Evolutionary conservation across 805 yeast species (phyloP), one percentile per base, ranked within the genome.

Genomic region (Metschnikowia rubicola): DNA sequence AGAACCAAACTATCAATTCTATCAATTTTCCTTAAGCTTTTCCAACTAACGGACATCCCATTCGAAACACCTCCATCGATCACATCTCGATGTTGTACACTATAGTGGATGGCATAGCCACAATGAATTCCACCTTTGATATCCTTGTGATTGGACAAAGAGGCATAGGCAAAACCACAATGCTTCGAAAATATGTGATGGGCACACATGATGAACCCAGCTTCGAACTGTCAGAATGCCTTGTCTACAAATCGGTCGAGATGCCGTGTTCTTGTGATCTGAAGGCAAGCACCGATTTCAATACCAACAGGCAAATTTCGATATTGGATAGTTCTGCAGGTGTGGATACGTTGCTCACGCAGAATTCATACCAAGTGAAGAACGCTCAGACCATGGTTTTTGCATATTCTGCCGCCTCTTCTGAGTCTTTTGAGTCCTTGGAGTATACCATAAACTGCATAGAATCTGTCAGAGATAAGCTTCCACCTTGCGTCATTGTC

Each of bases 401-500:
- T 17, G 63, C 62, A 1, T 71, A 65, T 51, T 52, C 72, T 21
- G 58, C 68, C 8, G 56, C 54, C 29, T 57, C 60, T 44, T 39
- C 54, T 9, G 59, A 55, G 8, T 60, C 70, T 3, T 68, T 67
- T 39, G 59, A 59, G 29, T 60, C 56, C 9, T 44, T 67, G 10
- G 66, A 63, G 19, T 70, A 68, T 31, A 42, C 62, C 39, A 55
- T 59, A 30, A 61, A 63, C n/a, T 50, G 63, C 35, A 48, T 69
- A 0, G 34, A 31, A 19, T 48, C 59, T 8, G 40, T 66, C 3
- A 54, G 67, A 37, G 57, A 56, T 4, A 42, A n/a, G 3, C 51
- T 60, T 33, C 71, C 71, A 10, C 69, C 70, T 0, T 51, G 67
- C 5, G 60, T 63, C 2, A 45, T 71, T 10, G 68, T 61, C 15